phyloP scores from a whole-genome alignment of 345 rosid species.

The Citropsis articulata region DNA sequence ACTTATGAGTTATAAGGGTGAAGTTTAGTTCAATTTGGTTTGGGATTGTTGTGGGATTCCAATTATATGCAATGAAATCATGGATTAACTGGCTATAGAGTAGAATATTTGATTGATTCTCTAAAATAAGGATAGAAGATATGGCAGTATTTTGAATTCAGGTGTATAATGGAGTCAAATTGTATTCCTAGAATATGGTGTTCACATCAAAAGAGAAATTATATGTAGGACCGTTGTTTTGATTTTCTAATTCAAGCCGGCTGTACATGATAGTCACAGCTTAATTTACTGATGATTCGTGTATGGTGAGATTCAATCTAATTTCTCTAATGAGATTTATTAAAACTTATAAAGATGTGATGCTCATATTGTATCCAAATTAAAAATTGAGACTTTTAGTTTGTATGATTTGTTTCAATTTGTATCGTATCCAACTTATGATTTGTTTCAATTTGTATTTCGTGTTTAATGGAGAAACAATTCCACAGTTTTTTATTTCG shows the following conservation, averaged over 20 bases:
- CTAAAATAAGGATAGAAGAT: background rate
- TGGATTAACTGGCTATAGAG: background rate
- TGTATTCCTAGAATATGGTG: background rate
- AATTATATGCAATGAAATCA: background rate
- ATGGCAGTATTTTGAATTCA: background rate
- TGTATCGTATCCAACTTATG: too few relatives aligned
- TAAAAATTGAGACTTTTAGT: background rate
- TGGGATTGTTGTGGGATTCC: background rate
- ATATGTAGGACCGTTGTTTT: too few relatives aligned
- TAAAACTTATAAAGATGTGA: background rate
- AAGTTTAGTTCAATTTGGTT: background rate
- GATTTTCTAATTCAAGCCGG: background rate
- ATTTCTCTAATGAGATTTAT: background rate
- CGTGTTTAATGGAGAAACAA: background rate
- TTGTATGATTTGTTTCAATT: background rate
- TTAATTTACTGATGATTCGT: background rate
- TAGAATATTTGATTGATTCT: background rate
- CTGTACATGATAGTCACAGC: constrained; percentile 2
- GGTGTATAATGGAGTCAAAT: constrained; percentile 2
- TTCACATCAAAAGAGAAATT: background rate
- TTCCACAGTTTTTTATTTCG: background rate
- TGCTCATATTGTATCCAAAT: constrained; percentile 1
- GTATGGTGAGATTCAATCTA: background rate
- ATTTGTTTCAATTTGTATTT: background rate
- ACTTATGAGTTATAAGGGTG: background rate